Evolutionary conservation across 2,329 filamentous ascomycete species (phyloP).

Genomic region (Penicillium sp.): DNA sequence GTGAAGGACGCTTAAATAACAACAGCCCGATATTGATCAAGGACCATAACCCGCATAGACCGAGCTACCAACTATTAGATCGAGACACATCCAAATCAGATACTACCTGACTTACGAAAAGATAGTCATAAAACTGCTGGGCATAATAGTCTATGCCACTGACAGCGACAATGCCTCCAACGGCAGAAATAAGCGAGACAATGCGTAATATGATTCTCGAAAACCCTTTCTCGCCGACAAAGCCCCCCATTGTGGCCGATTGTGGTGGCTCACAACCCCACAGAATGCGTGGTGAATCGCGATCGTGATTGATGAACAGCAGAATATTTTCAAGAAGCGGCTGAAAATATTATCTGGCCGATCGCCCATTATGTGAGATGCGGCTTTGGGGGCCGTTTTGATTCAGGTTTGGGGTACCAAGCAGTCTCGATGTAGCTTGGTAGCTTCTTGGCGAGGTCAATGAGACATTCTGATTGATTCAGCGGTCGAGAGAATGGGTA

Average conservation of each 20-base stretch:
- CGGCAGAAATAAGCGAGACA: background rate
- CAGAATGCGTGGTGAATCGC: background rate
- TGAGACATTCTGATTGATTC: background rate
- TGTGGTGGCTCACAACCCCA: no score
- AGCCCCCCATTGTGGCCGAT: background rate
- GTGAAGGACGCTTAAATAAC: background rate
- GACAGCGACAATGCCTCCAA: background rate
- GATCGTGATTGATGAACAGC: background rate
- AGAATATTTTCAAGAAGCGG: background rate
- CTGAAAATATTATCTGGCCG: background rate
- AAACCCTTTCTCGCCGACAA: background rate
- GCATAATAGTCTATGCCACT: background rate
- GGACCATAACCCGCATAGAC: background rate
- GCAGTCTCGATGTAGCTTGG: background rate
- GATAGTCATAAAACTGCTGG: background rate
- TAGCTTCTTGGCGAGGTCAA: background rate
- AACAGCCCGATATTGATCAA: background rate
- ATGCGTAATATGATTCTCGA: background rate
- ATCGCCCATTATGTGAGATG: background rate
- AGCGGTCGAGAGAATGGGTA: background rate
- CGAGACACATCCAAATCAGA: background rate
- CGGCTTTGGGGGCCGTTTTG: background rate
- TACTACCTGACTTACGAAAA: background rate
- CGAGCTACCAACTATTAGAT: background rate
- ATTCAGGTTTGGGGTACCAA: background rate